Evolutionary conservation across 768 basidiomycete genomes (phyloP).

Genomic region (Phanerodontia chrysosporium): DNA sequence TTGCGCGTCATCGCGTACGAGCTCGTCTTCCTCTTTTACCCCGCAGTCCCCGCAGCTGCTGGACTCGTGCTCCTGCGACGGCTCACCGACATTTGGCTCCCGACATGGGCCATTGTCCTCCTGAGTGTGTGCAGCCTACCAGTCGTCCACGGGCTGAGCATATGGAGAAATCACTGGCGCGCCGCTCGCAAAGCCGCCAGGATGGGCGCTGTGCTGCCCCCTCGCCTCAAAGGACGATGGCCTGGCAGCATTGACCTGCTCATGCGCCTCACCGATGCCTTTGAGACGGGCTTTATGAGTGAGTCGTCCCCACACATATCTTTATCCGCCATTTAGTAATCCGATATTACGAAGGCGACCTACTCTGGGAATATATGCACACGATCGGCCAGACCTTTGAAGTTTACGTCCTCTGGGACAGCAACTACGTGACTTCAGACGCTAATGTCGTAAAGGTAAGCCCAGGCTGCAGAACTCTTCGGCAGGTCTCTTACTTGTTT

Average conservation of each 20-base stretch:
- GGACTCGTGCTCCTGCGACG: neutral
- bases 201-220: conserved; percentile 16
- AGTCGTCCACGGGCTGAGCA: neutral
- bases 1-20: neutral
- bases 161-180: neutral
- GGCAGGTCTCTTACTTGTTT: neutral
- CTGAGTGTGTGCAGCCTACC: neutral
- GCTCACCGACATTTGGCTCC: neutral
- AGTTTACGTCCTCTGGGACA: conserved; percentile 17
- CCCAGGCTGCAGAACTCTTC: neutral
- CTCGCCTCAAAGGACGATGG: conserved; percentile 27
- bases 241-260: conserved; percentile 35
- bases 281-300: conserved; percentile 35
- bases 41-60: neutral
- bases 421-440: conserved; percentile 14
- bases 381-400: conserved; percentile 20
- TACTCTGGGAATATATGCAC: conserved; percentile 20
- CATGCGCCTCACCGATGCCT: conserved; percentile 13
- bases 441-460: conserved; percentile 30
- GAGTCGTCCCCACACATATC: neutral
- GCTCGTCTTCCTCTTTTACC: neutral
- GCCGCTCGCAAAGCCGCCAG: conserved; percentile 2
- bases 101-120: conserved; percentile 1
- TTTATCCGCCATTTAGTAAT: neutral
- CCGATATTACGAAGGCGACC: conserved; percentile 17